Percentiles rank a stretch among this genome's conserved stretches.
Conservation (phyloP, 202 grass and related monocot species). For the Eragrostis tef region DNA sequence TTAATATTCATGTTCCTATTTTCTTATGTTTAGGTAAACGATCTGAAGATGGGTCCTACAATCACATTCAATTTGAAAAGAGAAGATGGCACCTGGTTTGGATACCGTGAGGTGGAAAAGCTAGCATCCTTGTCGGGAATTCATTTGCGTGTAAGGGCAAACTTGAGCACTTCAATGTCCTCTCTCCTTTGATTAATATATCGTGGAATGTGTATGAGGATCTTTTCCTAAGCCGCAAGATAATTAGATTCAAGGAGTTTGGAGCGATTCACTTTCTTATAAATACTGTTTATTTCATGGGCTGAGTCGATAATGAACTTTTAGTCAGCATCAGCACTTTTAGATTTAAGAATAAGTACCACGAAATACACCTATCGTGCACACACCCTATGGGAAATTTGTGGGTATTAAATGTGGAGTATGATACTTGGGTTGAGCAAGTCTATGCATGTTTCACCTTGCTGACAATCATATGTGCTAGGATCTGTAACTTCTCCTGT, state of each 20-base stretch:
- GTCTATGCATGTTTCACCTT: neutral
- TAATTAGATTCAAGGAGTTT: conserved; percentile 5
- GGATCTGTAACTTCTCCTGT: neutral
- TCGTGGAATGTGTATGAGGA: neutral
- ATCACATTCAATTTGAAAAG: conserved; percentile 99
- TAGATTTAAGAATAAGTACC: conserved; percentile 17
- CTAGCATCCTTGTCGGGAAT: conserved; percentile 84
- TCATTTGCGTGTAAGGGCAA: conserved; percentile 80
- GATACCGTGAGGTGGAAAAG: conserved; percentile 87
- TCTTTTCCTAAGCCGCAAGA: conserved; percentile 1
- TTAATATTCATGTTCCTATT: conserved; percentile 17
- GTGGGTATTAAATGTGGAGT: neutral
- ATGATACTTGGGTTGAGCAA: conserved; percentile 18
- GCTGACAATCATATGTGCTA: neutral
- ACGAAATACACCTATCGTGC: neutral
- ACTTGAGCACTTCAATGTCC: neutral
- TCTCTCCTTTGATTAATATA: neutral
- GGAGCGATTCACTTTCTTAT: neutral
- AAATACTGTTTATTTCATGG: neutral
- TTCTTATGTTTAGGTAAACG: conserved; percentile 45
- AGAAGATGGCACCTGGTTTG: conserved; percentile 86
- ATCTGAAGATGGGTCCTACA: conserved; percentile 68
- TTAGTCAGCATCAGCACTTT: conserved; percentile 4
- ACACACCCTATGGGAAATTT: neutral
- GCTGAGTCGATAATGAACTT: neutral